These are phyloP conservation scores for Prunus mongolica DNA, from an alignment of 306 rosid genomes.

Conservation along the genomic window DNA sequence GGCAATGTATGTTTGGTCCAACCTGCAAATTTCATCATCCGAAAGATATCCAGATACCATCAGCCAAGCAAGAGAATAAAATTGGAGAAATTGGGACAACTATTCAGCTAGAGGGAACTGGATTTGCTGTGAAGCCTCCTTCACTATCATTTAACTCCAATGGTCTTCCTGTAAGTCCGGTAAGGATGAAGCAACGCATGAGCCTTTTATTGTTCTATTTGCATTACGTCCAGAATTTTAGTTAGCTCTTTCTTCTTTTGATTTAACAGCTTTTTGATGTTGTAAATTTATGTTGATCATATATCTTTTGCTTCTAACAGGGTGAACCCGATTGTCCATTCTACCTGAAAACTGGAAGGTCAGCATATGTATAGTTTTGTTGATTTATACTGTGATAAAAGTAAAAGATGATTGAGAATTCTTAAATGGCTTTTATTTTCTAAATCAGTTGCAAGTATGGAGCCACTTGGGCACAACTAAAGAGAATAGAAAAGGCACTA, in stretches of 20 bases:
- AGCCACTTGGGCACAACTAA: constrained; percentile 30
- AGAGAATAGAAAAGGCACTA: no score
- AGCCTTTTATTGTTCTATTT: not conserved
- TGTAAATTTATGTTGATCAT: constrained; percentile 15
- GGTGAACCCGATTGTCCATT: constrained; percentile 93
- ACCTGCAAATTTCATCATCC: constrained; percentile 91
- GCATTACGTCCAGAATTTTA: not conserved
- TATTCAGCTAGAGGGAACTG: constrained; percentile 37
- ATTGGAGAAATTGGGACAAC: constrained; percentile 36
- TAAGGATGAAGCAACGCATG: constrained; percentile 18
- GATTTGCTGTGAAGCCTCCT: constrained; percentile 33
- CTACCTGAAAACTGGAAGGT: constrained; percentile 99
- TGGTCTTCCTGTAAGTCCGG: constrained; percentile 92
- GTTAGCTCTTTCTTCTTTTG: not conserved
- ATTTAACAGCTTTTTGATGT: constrained; percentile 4
- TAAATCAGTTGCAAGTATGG: constrained; percentile 89
- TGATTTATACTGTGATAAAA: not conserved
- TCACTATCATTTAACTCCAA: constrained; percentile 66
- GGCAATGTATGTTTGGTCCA: constrained; percentile 77
- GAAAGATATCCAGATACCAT: constrained; percentile 64
- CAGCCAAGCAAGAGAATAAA: constrained; percentile 43
- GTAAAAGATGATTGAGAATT: constrained; percentile 18
- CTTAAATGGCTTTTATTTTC: constrained; percentile 27
- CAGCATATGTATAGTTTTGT: constrained; percentile 14
- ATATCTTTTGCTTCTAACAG: constrained; percentile 46